These are phyloP conservation scores for Dryadomyces sulphureus DNA, from an alignment of 2,329 filamentous ascomycete species.

Conservation along the genomic window DNA sequence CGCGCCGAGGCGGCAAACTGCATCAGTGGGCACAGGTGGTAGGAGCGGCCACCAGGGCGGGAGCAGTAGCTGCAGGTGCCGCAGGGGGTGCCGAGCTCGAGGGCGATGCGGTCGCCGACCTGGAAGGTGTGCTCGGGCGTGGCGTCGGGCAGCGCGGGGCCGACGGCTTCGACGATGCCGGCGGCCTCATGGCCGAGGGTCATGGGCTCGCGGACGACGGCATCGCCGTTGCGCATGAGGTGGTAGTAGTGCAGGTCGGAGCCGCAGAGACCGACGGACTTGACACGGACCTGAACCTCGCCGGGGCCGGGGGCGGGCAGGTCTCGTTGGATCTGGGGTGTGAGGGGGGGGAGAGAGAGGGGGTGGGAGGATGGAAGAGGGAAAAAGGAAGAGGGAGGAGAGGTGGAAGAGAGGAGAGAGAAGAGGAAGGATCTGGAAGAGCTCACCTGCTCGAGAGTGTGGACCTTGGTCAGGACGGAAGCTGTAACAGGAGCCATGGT, in stretches of 20 bases:
- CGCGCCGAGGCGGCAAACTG: constrained; percentile 17
- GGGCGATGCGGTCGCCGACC: constrained; percentile 46
- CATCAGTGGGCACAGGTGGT: constrained; percentile 22
- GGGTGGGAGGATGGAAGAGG: neutral
- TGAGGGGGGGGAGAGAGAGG: too few relatives aligned
- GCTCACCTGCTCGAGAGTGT: constrained; percentile 1
- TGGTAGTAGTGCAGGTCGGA: constrained; percentile 38
- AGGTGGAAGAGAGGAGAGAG: neutral
- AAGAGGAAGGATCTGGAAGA: too few relatives aligned
- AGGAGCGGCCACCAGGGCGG: constrained; percentile 20
- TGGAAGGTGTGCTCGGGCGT: neutral
- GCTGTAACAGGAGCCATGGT: constrained; percentile 5
- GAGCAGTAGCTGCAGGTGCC: constrained; percentile 21
- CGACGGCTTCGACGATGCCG: constrained; percentile 45
- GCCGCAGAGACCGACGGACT: constrained; percentile 48
- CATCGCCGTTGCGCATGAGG: constrained; percentile 34
- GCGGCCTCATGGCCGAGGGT: constrained; percentile 49
- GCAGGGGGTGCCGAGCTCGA: constrained; percentile 52
- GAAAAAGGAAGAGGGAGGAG: neutral
- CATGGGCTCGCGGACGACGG: constrained; percentile 36
- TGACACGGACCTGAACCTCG: constrained; percentile 44
- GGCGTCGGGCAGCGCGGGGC: constrained; percentile 36
- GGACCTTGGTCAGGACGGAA: constrained; percentile 3
- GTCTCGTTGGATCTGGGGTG: constrained; percentile 4
- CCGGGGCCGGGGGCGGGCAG: constrained; percentile 34